Evolutionary conservation across 2,329 filamentous ascomycete genomes (phyloP), one percentile per base, ranked within the genome.

Genomic region (Monosporascus ibericus): DNA sequence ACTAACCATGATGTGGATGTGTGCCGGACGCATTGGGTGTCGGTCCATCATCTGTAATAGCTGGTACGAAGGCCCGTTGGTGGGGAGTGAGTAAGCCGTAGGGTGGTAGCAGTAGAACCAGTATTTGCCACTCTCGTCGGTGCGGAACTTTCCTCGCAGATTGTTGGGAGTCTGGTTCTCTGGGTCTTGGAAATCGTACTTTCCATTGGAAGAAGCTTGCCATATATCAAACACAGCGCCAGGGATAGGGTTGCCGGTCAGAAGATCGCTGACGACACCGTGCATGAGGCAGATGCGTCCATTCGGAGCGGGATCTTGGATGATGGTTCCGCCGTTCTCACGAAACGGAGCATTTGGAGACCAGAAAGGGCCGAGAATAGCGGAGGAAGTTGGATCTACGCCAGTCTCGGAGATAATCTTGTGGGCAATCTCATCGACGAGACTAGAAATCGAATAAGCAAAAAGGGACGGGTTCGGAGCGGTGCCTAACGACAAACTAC

Each of bases 301-400:
- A 48, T 81, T 72, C 52, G 81, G 75, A 38, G 75, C 72, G 55
- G 76, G 68, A 67, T 85, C 71, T 66, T 85, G 82, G 63, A 90
- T 84, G 68, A 90, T 86, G 68, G 73, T 77, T 65, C 74, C 78
- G 58, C 86, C 86, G 59, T 82, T 77, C 38, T 83, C 76, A 46
- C 86, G 82, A 80, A 88, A 88, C 34, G 87, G 86, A 1, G 87
- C 84, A 61, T 88, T 78, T 62, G 86, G 86, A 11, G 82, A 86
- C 86, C 86, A 90, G 78, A 90, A 90, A 58, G 87, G 87, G 2
- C 87, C 87, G 55, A 90, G 83, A 64, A 90, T 90, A 54, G 86
- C 80, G 55, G 85, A 87, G 3, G 85, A 88, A n/a, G 87, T 90
- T 47, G 86, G 85, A 55, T 79, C 75, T 55, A 81, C 71, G 64